Evolutionary conservation across 2,329 filamentous ascomycete species (phyloP), one percentile per base, ranked within the genome.

Genomic region (Mycosphaerelloides madeirae): DNA sequence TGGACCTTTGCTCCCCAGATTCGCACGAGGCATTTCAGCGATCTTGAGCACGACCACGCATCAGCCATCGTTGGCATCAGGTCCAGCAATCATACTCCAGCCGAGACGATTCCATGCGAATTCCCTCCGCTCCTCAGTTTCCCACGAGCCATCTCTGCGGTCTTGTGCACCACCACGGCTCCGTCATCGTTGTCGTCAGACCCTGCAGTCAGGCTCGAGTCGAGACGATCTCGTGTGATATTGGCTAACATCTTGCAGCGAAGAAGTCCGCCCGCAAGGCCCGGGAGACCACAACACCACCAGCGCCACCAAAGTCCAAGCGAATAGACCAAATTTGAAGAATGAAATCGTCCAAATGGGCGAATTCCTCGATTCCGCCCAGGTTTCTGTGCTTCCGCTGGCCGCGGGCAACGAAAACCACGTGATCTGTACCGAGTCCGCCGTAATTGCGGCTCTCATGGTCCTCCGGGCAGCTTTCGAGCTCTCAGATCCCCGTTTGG

Each of bases 301-400:
- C 38, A 6, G 13, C 32, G 8, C 18, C 11, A 18, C 25, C 38
- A 9, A 33, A 36, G 13, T 18, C 20, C 19, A 41, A 37, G 31
- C 43, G 43, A 22, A 36, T 46, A 20, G 32, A 33, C 25, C 41
- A 46, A 31, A 22, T 33, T 25, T 46, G 20, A 31, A 34, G 14
- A 31, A 34, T 13, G 41, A 46, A 22, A 31, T 46, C 25, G 32
- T 25, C 22, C 38, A 36, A 31, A 20, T 46, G 6, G 19, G 19
- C 16, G 33, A 31, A 15, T 46, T 46, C 31, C 37, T 40, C 31
- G 33, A 28, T 32, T 31, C 8, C 14, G 38, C 22, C 22, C 13
- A 18, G n/a, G 25, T 14, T 20, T 25, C n/a, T 14, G 16, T 20
- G 16, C 31, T 34, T 11, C n/a, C 19, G 13, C 20, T 28, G 14